Base-by-base conservation (phyloP, 495 filamentous ascomycete genomes). In the Penicillium flavigenum region DNA sequence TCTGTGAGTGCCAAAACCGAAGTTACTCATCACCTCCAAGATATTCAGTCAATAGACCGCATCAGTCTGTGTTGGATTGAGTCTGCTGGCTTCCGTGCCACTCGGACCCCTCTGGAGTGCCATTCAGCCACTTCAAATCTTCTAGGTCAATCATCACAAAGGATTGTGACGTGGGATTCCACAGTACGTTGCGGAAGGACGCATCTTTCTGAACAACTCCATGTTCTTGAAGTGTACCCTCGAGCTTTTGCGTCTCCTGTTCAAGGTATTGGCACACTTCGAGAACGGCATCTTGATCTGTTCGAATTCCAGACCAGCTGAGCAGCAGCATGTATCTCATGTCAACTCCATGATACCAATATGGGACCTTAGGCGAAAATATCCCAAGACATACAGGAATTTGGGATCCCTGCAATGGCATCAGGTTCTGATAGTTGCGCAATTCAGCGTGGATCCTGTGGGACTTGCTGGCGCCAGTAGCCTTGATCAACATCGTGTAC, bases 401-500 rank as follows among this genome's bases (percentile, higher is more conserved):
- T 5, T 61, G 47, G 11, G 56, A 14, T 19, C 57, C 60, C 32
- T 66, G 57, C 22, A 63, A 19, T 9, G n/a, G 1, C 9, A 20
- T 20, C n/a, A 34, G 29, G 20, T 32, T 31, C n/a, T 29, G 27
- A 20, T 48, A 48, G 27, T 32, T 48, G 9, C n/a, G 17, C 10
- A 32, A 12, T 34, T 48, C 46, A 17, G 3, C n/a, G 5, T 32
- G 20, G 17, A 48, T 32, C 29, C 46, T 48, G n/a, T 5, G 46
- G 17, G 46, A 48, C 3, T 34, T 29, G 1, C 5, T 32, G 6
- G 46, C 2, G 10, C 8, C 62, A 4, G 63, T 72, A 39, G 66
- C 64, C 53, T 69, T 72, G 31, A 69, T 66, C 1, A 69, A 41
- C 46, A 69, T 53, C 27, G 66, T 69, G 26, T 72, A 72, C 42